Evolutionary conservation across 208 protist species (phyloP), one percentile per base, ranked within the genome.

Genomic region (Angomonas ambiguus): DNA sequence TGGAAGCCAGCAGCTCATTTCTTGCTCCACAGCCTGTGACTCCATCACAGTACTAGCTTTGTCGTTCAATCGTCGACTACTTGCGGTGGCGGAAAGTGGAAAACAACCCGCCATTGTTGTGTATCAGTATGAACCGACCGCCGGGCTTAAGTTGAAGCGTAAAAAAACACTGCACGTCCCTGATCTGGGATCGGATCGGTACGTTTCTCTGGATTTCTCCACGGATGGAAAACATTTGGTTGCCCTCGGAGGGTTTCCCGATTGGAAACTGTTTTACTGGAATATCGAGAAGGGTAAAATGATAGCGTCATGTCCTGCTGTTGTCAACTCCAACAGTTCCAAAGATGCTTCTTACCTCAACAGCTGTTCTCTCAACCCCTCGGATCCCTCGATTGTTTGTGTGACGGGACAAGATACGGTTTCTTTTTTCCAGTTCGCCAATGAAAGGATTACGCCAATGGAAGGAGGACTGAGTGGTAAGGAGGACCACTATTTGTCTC

Each of bases 201-300:
- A 93, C 77, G 75, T 94, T 22, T 97, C 88, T 22, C 51, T 98
- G 1, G 79, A 76, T 41, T 98, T 98, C 76, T 97, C 92, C 0
- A 77, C 83, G 10, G 95, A 98, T 67, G 83, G 85, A 11, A 85
- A 87, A 63, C 68, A 91, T 28, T 77, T 98, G 13, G 75, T 94
- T 13, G 76, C 94, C 0, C 88, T 97, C 11, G 91, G 91, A 51
- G 93, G 92, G 20, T 84, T 79, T 51, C 95, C 96, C 1, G 94
- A 98, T 66, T 98, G 93, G 92, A 95, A 89, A 62, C 61, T 98
- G 27, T 77, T 95, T 27, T 93, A 95, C 77, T 98, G 95, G 94
- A 87, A 79, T 63, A 88, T 97, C 45, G 95, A 98, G 56, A 83
- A 88, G 63, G 72, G 70, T 41, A 97, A 94, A 71, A 85, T 93